Evolutionary conservation across 1,284 basidiomycete genomes (phyloP).

Genomic region (Pulveroboletus sp.): DNA sequence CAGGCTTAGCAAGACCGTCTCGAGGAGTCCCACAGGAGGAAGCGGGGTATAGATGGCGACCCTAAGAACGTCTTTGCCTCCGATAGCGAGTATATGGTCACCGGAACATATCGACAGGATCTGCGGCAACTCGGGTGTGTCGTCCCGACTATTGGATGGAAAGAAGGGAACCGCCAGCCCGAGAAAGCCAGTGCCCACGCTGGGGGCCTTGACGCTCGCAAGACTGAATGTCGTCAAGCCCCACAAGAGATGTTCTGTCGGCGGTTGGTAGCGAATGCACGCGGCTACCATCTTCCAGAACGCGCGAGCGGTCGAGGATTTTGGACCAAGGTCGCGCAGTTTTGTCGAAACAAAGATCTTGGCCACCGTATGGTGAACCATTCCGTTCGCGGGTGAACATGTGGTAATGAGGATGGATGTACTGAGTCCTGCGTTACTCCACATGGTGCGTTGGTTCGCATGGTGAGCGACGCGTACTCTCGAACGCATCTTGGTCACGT

Average conservation of each 20-base stretch:
- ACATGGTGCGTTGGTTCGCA: constrained; percentile 20
- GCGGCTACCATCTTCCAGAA: constrained; percentile 32
- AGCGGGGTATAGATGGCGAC: constrained; percentile 27
- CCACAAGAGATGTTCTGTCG: constrained; percentile 24
- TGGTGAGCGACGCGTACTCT: not conserved
- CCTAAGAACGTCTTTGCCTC: constrained; percentile 13
- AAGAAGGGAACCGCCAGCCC: constrained; percentile 18
- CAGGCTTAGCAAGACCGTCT: constrained; percentile 23
- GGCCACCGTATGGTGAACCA: constrained; percentile 32
- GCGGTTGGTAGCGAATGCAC: constrained; percentile 31
- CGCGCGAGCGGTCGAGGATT: constrained; percentile 22
- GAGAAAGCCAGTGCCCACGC: constrained; percentile 28
- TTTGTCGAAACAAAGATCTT: constrained; percentile 31
- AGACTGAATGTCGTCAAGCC: constrained; percentile 29
- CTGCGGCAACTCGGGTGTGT: constrained; percentile 24
- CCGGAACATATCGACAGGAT: constrained; percentile 20
- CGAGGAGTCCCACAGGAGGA: constrained; percentile 24
- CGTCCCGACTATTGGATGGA: constrained; percentile 11
- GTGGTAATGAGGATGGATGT: constrained; percentile 32
- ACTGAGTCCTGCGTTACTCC: constrained; percentile 32
- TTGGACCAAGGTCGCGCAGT: constrained; percentile 30
- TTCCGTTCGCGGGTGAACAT: constrained; percentile 28
- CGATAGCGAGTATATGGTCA: not conserved
- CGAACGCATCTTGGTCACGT: constrained; percentile 28
- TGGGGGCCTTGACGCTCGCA: constrained; percentile 27